These are phyloP conservation scores for Lecanicillium sp. DNA, from an alignment of 2,329 filamentous ascomycete species.

Conservation along the genomic window DNA sequence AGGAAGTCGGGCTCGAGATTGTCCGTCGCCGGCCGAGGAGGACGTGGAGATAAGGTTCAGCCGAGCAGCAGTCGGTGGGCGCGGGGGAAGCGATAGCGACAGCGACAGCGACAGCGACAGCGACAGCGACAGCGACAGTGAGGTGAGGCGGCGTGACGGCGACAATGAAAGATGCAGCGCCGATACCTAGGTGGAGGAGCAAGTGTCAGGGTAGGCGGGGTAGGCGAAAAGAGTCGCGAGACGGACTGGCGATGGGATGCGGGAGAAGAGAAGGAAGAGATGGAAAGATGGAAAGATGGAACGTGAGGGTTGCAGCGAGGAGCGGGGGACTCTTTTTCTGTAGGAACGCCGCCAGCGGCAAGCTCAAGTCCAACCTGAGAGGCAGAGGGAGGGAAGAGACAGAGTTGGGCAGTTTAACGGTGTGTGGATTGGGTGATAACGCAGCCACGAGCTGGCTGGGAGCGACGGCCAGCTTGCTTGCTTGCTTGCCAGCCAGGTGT, in stretches of 20 bases:
- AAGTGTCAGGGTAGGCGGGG: no score
- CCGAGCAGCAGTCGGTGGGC: no score
- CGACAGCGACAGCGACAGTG: background rate
- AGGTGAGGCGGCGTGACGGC: background rate
- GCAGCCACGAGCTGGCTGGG: conserved; percentile 9
- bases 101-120: background rate
- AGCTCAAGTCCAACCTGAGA: conserved; percentile 11
- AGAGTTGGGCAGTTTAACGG: conserved; percentile 11
- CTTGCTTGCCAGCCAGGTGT: no score
- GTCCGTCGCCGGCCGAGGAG: no score
- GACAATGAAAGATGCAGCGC: no score
- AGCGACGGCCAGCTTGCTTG: background rate
- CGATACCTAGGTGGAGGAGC: no score
- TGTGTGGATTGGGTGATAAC: conserved; percentile 15
- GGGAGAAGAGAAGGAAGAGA: background rate
- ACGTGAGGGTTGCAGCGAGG: conserved; percentile 5
- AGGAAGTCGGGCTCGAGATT: no score
- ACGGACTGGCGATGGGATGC: background rate
- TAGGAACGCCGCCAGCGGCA: conserved; percentile 7
- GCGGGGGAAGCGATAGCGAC: conserved; percentile 2
- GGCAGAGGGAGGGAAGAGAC: conserved; percentile 3
- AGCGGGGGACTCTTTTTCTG: background rate
- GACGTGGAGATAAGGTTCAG: no score
- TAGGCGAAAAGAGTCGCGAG: background rate
- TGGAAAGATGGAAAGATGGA: background rate